These are phyloP conservation scores for Musa acuminata DNA, from an alignment of 176 grass and related monocot genomes.

Conservation along the genomic window DNA sequence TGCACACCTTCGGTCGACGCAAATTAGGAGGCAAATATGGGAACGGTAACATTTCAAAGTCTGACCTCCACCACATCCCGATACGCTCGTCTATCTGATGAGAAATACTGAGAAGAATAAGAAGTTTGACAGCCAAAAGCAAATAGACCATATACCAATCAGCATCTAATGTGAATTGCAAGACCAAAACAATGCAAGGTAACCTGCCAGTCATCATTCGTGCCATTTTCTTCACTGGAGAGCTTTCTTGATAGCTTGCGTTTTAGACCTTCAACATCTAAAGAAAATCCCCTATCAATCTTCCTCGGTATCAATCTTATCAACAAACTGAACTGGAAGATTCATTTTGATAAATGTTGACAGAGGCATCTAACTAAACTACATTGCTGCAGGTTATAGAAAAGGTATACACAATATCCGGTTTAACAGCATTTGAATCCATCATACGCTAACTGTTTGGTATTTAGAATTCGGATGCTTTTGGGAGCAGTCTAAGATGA, in stretches of 20 bases:
- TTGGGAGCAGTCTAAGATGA: too few species aligned
- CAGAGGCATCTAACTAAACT: not conserved
- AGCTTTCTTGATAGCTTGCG: slow-evolving; percentile 57
- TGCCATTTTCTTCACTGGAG: not conserved
- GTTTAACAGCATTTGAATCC: not conserved
- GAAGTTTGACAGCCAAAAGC: not conserved
- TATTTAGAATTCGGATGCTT: too few species aligned
- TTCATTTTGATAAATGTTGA: not conserved
- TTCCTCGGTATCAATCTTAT: not conserved
- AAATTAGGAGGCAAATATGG: slow-evolving; percentile 39
- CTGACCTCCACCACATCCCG: slow-evolving; percentile 49
- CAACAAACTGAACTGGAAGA: not conserved
- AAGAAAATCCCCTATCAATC: not conserved
- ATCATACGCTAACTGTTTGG: not conserved
- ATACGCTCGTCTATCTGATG: slow-evolving; percentile 35
- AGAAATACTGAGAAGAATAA: not conserved
- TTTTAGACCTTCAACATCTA: slow-evolving; percentile 47
- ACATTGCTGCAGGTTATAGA: not conserved
- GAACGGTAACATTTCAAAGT: slow-evolving; percentile 37
- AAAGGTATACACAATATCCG: not conserved
- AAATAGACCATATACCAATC: not conserved
- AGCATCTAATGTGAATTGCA: not conserved
- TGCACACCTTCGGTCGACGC: slow-evolving; percentile 26
- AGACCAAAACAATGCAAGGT: not conserved
- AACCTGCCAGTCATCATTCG: slow-evolving; percentile 41